A percentile compares a stretch with the other conserved stretches of the same genome.
phyloP scores from a whole-genome alignment of 192 early-diverging fungal species.

The Lunasporangiospora selenospora region DNA sequence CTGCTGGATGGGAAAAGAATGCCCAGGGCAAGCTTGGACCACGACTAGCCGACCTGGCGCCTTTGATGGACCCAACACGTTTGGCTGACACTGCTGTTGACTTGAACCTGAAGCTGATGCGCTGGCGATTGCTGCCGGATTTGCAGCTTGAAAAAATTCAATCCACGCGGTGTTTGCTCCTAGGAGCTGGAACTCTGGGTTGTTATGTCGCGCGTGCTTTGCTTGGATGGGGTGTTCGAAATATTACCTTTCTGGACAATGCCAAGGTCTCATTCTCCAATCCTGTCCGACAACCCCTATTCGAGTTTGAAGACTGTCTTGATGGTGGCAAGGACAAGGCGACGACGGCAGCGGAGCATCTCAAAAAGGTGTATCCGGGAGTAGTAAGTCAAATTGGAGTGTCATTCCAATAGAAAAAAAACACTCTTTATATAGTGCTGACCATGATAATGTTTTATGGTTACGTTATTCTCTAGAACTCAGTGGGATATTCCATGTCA shows the following conservation, averaged over 20 bases:
- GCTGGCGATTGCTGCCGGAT: conserved; percentile 90
- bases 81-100: conserved; percentile 92
- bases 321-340: conserved; percentile 91
- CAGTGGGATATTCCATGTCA: conserved; percentile 70
- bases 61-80: conserved; percentile 88
- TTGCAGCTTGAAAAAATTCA: conserved; percentile 84
- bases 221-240: conserved; percentile 92
- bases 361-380: conserved; percentile 82
- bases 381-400: conserved; percentile 75
- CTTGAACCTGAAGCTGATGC: conserved; percentile 96
- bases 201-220: conserved; percentile 89
- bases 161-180: conserved; percentile 78
- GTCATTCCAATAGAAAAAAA: too few relatives aligned
- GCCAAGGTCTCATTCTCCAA: conserved; percentile 94
- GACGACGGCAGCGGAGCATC: conserved; percentile 76
- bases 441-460: background rate
- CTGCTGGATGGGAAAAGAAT: conserved; percentile 95
- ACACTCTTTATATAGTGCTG: background rate
- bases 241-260: conserved; percentile 95
- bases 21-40: conserved; percentile 78
- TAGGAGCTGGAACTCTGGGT: conserved; percentile 96
- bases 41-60: conserved; percentile 81
- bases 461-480: conserved; percentile 51
- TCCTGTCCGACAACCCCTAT: conserved; percentile 95
- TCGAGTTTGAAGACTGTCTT: conserved; percentile 87